Conservation (phyloP, 768 basidiomycete species). For the Paxillus rubicundulus region DNA sequence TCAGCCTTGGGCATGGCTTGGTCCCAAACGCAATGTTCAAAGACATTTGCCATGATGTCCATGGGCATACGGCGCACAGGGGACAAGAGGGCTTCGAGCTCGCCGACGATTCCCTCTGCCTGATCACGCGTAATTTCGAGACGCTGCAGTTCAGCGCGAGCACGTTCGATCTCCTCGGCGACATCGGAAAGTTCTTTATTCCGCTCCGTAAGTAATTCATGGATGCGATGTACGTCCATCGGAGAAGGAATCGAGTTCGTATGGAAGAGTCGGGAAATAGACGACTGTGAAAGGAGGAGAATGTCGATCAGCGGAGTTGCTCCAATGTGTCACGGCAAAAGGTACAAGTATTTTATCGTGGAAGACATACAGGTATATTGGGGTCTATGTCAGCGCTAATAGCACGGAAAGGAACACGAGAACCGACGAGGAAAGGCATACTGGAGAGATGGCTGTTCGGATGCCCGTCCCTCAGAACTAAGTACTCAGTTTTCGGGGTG, state of each 20-base stretch:
- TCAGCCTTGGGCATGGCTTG: conserved; percentile 7
- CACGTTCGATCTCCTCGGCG: conserved; percentile 17
- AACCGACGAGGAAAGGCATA: conserved; percentile 7
- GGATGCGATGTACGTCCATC: conserved; percentile 17
- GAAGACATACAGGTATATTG: conserved; percentile 22
- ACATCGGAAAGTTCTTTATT: conserved; percentile 13
- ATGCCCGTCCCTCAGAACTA: background rate
- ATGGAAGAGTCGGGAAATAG: conserved; percentile 27
- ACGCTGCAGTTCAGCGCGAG: conserved; percentile 16
- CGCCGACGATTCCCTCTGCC: conserved; percentile 13
- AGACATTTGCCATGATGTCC: conserved; percentile 28
- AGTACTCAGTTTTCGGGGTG: background rate
- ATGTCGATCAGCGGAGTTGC: background rate
- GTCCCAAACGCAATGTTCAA: conserved; percentile 22
- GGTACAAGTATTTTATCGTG: background rate
- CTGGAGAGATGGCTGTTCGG: background rate
- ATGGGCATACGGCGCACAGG: conserved; percentile 32
- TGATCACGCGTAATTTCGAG: conserved; percentile 18
- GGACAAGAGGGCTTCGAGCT: conserved; percentile 27
- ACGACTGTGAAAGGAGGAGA: conserved; percentile 9
- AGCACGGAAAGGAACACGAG: background rate
- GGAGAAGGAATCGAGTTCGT: conserved; percentile 29
- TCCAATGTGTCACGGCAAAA: background rate
- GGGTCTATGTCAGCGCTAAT: conserved; percentile 7
- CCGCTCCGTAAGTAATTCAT: conserved; percentile 15